phyloP scores from a whole-genome alignment of 257 asterid genomes.

The Plectranthus barbatus region DNA sequence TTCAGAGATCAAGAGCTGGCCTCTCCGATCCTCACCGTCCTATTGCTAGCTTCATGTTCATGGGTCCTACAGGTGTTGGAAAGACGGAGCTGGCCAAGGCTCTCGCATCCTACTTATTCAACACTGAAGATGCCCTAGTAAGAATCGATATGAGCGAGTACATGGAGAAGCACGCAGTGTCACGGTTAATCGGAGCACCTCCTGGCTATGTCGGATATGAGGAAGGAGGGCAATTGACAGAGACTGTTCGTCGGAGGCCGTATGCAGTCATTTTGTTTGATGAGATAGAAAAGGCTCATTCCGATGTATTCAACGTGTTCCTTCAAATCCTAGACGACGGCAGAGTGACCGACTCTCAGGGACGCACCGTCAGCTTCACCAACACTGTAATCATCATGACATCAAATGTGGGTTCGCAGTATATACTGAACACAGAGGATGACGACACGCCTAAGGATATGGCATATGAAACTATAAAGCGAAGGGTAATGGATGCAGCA shows the following conservation, averaged over 20 bases:
- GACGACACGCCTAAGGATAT: slow-evolving; percentile 43
- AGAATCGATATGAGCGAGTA: slow-evolving; percentile 97
- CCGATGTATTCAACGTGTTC: slow-evolving; percentile 84
- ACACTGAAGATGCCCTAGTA: slow-evolving; percentile 91
- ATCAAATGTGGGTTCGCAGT: slow-evolving; percentile 88
- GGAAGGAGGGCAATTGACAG: slow-evolving; percentile 92
- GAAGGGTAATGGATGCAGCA: slow-evolving; percentile 79
- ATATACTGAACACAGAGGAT: slow-evolving; percentile 59
- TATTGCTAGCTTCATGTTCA: slow-evolving; percentile 95
- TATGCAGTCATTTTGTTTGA: slow-evolving; percentile 83
- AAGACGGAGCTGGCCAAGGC: slow-evolving; percentile 95
- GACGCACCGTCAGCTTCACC: slow-evolving; percentile 89
- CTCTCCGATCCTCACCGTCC: slow-evolving; percentile 97
- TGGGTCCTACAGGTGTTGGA: slow-evolving; percentile 99
- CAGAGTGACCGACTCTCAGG: slow-evolving; percentile 92
- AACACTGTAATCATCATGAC: slow-evolving; percentile 88
- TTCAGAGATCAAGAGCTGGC: slow-evolving; percentile 89
- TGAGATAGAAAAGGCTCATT: slow-evolving; percentile 90
- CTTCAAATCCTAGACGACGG: slow-evolving; percentile 95
- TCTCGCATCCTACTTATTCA: slow-evolving; percentile 77
- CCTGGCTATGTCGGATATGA: slow-evolving; percentile 96
- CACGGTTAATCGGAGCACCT: slow-evolving; percentile 89
- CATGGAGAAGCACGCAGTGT: slow-evolving; percentile 96
- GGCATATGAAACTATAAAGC: slow-evolving; percentile 64
- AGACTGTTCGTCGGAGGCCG: slow-evolving; percentile 81